phyloP scores from a whole-genome alignment of 306 rosid species.

The Cicer cuneatum region DNA sequence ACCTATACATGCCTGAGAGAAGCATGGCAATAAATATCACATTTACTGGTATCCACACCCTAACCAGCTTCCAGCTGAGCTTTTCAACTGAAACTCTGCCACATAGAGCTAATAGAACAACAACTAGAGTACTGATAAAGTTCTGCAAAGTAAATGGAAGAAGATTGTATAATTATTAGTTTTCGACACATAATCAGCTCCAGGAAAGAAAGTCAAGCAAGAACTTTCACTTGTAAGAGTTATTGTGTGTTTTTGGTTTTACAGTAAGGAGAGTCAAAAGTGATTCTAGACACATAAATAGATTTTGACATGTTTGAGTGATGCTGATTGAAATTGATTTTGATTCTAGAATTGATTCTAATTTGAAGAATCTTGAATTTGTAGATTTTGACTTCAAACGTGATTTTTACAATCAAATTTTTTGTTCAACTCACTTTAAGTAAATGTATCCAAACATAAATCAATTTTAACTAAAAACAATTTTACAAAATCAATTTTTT shows the following conservation, averaged over 20 bases:
- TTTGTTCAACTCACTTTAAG: too few relatives aligned
- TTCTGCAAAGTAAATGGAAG: slow-evolving; percentile 62
- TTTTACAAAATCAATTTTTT: too few relatives aligned
- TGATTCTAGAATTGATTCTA: too few relatives aligned
- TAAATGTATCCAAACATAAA: too few relatives aligned
- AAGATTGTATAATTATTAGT: slow-evolving; percentile 20
- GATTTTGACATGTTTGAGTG: too few relatives aligned
- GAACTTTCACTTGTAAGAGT: neutral
- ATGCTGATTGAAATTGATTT: too few relatives aligned
- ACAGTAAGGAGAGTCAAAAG: too few relatives aligned
- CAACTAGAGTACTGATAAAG: slow-evolving; percentile 72
- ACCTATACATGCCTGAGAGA: slow-evolving; percentile 93
- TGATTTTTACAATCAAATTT: too few relatives aligned
- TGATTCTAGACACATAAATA: too few relatives aligned
- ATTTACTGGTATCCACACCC: slow-evolving; percentile 91
- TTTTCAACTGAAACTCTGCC: slow-evolving; percentile 67
- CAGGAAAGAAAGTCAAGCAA: slow-evolving; percentile 17
- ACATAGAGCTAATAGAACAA: slow-evolving; percentile 63
- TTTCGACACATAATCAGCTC: slow-evolving; percentile 30
- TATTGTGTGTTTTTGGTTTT: neutral
- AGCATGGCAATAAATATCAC: slow-evolving; percentile 90
- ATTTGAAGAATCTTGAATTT: too few relatives aligned
- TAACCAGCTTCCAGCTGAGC: slow-evolving; percentile 80
- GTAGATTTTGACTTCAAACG: too few relatives aligned
- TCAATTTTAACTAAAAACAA: too few relatives aligned